Evolutionary conservation across 2,329 filamentous ascomycete species (phyloP), one percentile per base, ranked within the genome.

Genomic region (Alternaria sp.): DNA sequence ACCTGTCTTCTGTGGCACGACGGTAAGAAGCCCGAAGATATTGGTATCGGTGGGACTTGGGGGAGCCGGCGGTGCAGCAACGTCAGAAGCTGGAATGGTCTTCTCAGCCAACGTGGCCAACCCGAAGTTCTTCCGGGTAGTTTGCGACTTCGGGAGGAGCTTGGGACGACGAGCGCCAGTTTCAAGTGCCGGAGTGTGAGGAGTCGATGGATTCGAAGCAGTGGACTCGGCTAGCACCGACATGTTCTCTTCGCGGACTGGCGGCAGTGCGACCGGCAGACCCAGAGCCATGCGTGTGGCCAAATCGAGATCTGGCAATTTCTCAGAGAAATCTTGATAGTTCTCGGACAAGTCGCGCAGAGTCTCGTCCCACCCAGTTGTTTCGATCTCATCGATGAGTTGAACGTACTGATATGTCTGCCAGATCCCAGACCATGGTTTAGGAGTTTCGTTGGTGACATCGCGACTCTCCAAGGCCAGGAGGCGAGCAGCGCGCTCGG

Each of bases 101-200:
- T 9, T 36, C 32, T 36, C 32, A n/a, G 7, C 15, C 8, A 36
- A n/a, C 1, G 0, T 9, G 5, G 32, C 15, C 15, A 36, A 3
- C 4, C 4, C 32, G 4, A 5, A n/a, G 4, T 36, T n/a, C 32
- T 36, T 36, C 32, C 32, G 32, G 2, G 8, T 36, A 36, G 32
- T 5, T 15, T 9, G 32, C 5, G 32, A 36, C 15, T 36, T 36
- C n/a, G 32, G 32, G 32, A 36, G 32, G 8, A n/a, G 32, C 8
- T 36, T 36, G 7, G 32, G 32, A n/a, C 32, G 32, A 36, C 8
- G 32, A 36, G 32, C 15, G 15, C 32, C 15, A 36, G 32, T n/a
- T 0, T 36, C 15, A 1, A 36, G 0, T 10, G n/a, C 7, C 15
- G 32, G 32, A 0, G 32, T 36, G 2, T 36, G 2, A 36, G 2